Conservation (phyloP, 139 green algal genomes). For the Coccomyxa sp. region DNA sequence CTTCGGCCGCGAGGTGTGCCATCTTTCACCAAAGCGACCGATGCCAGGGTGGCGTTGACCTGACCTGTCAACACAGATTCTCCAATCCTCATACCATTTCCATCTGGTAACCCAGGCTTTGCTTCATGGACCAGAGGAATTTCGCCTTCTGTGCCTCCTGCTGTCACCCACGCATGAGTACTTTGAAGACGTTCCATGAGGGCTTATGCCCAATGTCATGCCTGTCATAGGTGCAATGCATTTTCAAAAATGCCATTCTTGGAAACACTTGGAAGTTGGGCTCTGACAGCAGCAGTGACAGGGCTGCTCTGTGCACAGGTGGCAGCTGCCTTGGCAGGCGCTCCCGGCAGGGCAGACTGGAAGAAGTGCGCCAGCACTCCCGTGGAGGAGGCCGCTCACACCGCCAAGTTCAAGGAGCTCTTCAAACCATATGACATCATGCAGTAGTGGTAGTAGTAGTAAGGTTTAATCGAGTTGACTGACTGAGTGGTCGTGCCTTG, state of each 20-base stretch:
- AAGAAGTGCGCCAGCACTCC: slow-evolving; percentile 48
- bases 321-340: slow-evolving; percentile 13
- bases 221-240: neutral
- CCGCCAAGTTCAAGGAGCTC: slow-evolving; percentile 67
- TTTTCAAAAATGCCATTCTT: neutral
- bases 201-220: neutral
- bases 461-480: no score
- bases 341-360: slow-evolving; percentile 69
- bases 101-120: neutral
- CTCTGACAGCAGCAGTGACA: neutral
- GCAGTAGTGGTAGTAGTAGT: no score
- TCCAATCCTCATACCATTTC: neutral
- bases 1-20: slow-evolving; percentile 77
- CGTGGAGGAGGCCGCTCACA: slow-evolving; percentile 55
- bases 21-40: slow-evolving; percentile 45
- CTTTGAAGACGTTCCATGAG: neutral
- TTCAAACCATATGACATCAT: slow-evolving; percentile 78
- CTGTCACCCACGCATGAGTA: neutral
- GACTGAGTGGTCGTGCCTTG: no score
- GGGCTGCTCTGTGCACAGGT: neutral
- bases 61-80: neutral
- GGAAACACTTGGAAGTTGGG: neutral
- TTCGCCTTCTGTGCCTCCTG: neutral
- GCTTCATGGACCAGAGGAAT: neutral
- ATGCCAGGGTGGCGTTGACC: slow-evolving; percentile 26